These are phyloP conservation scores for Quercus bicolor DNA, from an alignment of 306 rosid genomes.

Conservation along the genomic window DNA sequence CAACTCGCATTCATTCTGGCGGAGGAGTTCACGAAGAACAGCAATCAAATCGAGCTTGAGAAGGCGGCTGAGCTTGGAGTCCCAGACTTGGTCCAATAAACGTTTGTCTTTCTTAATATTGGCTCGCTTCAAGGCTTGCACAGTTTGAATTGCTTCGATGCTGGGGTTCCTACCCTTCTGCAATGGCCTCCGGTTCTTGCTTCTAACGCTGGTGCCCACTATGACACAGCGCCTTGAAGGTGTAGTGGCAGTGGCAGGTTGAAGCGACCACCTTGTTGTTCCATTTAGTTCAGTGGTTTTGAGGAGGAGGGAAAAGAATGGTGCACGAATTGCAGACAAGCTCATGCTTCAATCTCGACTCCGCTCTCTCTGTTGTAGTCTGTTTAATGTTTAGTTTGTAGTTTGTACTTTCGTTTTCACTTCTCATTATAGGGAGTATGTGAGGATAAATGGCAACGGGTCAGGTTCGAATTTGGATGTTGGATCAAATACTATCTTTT, in stretches of 20 bases:
- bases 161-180: conserved; percentile 57
- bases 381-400: too few species aligned
- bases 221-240: background rate
- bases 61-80: conserved; percentile 37
- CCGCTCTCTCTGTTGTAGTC: background rate
- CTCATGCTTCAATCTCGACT: conserved; percentile 3
- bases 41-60: conserved; percentile 55
- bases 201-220: conserved; percentile 43
- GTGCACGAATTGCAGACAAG: background rate
- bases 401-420: too few species aligned
- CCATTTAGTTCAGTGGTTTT: too few species aligned
- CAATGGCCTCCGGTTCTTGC: conserved; percentile 44
- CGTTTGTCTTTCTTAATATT: background rate
- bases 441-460: too few species aligned
- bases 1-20: conserved; percentile 47
- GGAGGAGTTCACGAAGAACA: conserved; percentile 49
- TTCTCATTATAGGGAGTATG: too few species aligned
- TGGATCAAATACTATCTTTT: too few species aligned
- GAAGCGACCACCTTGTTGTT: too few species aligned
- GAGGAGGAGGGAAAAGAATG: background rate
- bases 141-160: conserved; percentile 55
- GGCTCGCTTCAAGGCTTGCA: conserved; percentile 45
- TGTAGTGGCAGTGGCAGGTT: background rate
- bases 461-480: too few species aligned
- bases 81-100: conserved; percentile 24